Evolutionary conservation across 2,329 filamentous ascomycete species (phyloP).

Genomic region (Kalmusia sp.): DNA sequence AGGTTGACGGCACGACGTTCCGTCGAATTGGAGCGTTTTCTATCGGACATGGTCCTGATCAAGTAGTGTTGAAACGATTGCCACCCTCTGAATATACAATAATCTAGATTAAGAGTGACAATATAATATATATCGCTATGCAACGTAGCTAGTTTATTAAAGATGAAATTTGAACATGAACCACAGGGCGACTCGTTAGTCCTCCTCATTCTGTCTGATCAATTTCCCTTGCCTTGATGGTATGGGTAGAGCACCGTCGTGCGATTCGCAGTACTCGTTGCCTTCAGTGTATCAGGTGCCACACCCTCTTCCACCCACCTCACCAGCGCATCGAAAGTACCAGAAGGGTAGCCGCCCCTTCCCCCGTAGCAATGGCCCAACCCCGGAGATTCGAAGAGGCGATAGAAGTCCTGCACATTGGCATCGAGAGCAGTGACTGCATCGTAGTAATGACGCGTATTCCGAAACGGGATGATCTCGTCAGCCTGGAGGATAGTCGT

Average conservation of each 20-base stretch:
- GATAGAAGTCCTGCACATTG: conserved; percentile 28
- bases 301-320: conserved; percentile 36
- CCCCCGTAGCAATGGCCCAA: conserved; percentile 30
- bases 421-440: conserved; percentile 14
- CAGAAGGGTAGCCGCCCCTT: conserved; percentile 28
- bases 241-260: too few species aligned
- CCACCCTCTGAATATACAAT: neutral
- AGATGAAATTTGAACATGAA: too few species aligned
- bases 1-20: neutral
- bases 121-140: too few species aligned
- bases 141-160: too few species aligned
- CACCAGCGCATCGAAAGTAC: conserved; percentile 39
- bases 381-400: conserved; percentile 31
- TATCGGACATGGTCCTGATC: neutral
- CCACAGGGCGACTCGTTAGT: too few species aligned
- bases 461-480: conserved; percentile 15
- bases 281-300: conserved; percentile 22
- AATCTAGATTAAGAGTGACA: neutral
- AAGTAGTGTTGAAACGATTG: neutral
- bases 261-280: neutral
- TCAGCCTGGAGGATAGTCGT: conserved; percentile 15
- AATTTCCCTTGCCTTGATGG: too few species aligned
- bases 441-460: conserved; percentile 21
- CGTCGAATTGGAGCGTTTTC: conserved; percentile 1
- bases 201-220: too few species aligned